Conservation (phyloP, 2,329 filamentous ascomycete genomes). For the Talaromyces sp. region DNA sequence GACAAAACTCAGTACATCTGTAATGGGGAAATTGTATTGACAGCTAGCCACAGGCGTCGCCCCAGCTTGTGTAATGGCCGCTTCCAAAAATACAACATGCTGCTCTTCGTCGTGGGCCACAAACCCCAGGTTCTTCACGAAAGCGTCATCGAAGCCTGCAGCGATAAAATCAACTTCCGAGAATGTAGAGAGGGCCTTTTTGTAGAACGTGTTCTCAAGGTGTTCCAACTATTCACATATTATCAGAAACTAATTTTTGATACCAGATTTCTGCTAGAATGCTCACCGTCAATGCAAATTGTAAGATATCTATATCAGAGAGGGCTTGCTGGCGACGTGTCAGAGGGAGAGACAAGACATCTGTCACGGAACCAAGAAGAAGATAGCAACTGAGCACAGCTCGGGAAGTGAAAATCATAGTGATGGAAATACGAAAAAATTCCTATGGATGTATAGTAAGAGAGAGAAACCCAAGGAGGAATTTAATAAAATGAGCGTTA, state of each 20-base stretch:
- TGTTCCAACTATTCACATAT: constrained; percentile 44
- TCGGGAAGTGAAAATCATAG: neutral
- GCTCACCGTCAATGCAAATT: constrained; percentile 15
- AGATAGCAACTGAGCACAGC: neutral
- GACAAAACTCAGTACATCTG: constrained; percentile 50
- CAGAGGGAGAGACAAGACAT: constrained; percentile 11
- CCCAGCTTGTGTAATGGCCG: constrained; percentile 46
- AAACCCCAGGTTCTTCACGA: constrained; percentile 58
- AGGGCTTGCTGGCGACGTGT: constrained; percentile 4
- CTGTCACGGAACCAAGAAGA: neutral
- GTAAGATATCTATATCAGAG: constrained; percentile 13
- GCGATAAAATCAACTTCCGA: constrained; percentile 50
- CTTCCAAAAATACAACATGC: constrained; percentile 57
- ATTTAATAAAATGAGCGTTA: too few species aligned
- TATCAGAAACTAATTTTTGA: too few species aligned
- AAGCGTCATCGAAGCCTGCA: constrained; percentile 50
- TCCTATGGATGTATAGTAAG: neutral
- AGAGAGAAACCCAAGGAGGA: too few species aligned
- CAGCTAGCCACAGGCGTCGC: constrained; percentile 53
- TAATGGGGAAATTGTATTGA: constrained; percentile 55
- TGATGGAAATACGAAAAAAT: neutral
- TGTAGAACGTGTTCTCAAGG: constrained; percentile 63
- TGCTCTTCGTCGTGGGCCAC: constrained; percentile 57
- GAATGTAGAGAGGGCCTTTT: constrained; percentile 58
- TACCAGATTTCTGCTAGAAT: too few species aligned